Percentiles rank a stretch among this genome's conserved stretches.
Conservation (phyloP, 176 grass and related monocot genomes). For the Hordeum vulgare region DNA sequence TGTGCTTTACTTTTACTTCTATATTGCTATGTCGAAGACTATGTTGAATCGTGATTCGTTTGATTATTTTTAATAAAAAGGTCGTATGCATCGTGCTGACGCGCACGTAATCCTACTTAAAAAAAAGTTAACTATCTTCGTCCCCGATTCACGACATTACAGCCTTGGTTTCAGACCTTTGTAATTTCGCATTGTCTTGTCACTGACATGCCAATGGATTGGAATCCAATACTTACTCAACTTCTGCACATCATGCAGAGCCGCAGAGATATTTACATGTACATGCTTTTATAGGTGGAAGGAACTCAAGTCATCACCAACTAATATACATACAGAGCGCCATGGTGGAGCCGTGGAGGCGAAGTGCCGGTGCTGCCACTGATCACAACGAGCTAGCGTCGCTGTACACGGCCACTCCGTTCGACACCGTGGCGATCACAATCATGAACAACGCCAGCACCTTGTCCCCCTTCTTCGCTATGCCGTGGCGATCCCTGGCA, state of each 20-base stretch:
- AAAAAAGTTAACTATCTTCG: too few relatives aligned
- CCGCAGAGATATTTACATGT: neutral
- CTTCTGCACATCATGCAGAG: neutral
- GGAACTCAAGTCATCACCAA: neutral
- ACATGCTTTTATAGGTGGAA: neutral
- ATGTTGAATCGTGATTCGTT: too few relatives aligned
- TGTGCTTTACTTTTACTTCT: too few relatives aligned
- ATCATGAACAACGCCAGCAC: slow-evolving; percentile 68
- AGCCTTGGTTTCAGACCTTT: neutral
- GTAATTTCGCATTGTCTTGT: too few relatives aligned
- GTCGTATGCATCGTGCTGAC: too few relatives aligned
- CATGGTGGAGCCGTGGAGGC: neutral
- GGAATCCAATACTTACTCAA: neutral
- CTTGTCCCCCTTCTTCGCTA: slow-evolving; percentile 72
- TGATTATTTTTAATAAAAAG: too few relatives aligned
- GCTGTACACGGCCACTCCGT: slow-evolving; percentile 75
- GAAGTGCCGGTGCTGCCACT: neutral
- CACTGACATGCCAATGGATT: neutral
- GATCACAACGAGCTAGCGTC: slow-evolving; percentile 50
- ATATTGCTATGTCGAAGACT: too few relatives aligned
- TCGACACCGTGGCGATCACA: slow-evolving; percentile 60
- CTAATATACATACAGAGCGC: neutral
- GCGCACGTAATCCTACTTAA: too few relatives aligned
- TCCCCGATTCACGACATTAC: neutral
- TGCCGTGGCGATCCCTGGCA: slow-evolving; percentile 65